A percentile compares a stretch with the other conserved stretches of the same genome.
Evolutionary conservation across 2,329 filamentous ascomycete genomes (phyloP).

Genomic region (Botrytis elliptica): DNA sequence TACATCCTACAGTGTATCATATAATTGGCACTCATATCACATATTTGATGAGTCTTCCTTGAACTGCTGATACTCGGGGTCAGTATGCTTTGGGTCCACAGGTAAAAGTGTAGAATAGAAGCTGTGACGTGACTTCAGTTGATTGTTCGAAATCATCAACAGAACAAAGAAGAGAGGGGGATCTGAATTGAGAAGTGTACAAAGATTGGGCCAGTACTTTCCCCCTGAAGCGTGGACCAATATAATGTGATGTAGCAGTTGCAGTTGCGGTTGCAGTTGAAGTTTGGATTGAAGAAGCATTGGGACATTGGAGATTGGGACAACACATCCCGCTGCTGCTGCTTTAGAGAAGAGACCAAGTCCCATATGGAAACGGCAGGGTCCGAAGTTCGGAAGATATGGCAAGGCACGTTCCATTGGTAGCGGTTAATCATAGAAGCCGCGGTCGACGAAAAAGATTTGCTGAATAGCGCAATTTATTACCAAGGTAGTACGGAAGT

Average conservation of each 20-base stretch:
- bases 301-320: neutral
- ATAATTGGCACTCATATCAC: neutral
- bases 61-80: neutral
- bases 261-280: neutral
- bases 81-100: neutral
- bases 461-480: neutral
- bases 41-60: neutral
- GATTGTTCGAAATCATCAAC: neutral
- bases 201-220: neutral
- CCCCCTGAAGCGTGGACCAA: neutral
- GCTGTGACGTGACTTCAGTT: neutral
- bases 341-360: neutral
- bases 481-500: neutral
- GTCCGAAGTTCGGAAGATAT: neutral
- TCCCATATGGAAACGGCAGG: slow-evolving; percentile 3
- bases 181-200: neutral
- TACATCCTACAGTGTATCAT: neutral
- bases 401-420: neutral
- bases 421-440: neutral
- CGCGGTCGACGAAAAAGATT: slow-evolving; percentile 8
- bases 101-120: neutral
- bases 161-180: neutral
- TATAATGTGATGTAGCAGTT: neutral
- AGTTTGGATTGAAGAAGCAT: neutral
- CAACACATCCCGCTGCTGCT: neutral